phyloP scores from a whole-genome alignment of 1,284 basidiomycete genomes.

The Bjerkandera adusta region DNA sequence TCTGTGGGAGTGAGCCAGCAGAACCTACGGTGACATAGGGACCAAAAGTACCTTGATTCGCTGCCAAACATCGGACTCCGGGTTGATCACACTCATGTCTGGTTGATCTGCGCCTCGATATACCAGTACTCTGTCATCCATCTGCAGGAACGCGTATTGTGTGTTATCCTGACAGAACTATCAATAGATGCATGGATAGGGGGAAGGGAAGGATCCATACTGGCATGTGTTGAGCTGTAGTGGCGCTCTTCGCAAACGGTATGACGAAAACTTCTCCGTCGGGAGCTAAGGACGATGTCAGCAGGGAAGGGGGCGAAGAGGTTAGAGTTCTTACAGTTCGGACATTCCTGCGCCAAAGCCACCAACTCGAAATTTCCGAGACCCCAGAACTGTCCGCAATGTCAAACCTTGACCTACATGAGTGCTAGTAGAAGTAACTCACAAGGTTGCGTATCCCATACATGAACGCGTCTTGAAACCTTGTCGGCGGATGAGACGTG shows the following conservation, averaged over 20 bases:
- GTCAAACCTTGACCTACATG: not conserved
- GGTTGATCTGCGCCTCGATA: constrained; percentile 97
- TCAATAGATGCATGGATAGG: constrained; percentile 2
- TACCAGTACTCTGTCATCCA: constrained; percentile 93
- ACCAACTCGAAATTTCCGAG: constrained; percentile 89
- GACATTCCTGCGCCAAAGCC: constrained; percentile 53
- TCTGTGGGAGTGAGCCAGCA: too few species aligned
- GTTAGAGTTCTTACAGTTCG: constrained; percentile 41
- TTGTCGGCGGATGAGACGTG: constrained; percentile 25
- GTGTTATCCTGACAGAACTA: constrained; percentile 72
- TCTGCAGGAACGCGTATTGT: constrained; percentile 91
- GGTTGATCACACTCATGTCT: constrained; percentile 97
- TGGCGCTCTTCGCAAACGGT: constrained; percentile 94
- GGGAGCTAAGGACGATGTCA: constrained; percentile 34
- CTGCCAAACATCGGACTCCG: constrained; percentile 98
- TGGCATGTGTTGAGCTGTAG: constrained; percentile 89
- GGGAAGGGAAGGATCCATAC: too few species aligned
- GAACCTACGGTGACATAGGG: too few species aligned
- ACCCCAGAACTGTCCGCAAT: constrained; percentile 74
- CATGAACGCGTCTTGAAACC: constrained; percentile 86
- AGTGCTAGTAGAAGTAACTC: constrained; percentile 22
- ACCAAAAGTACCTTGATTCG: constrained; percentile 64
- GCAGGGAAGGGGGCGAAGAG: not conserved
- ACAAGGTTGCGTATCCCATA: constrained; percentile 69
- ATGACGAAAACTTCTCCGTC: constrained; percentile 81